Evolutionary conservation across 352 stramenopile species (phyloP), one percentile per base, ranked within the genome.

Genomic region (Globisporangium viniferum): DNA sequence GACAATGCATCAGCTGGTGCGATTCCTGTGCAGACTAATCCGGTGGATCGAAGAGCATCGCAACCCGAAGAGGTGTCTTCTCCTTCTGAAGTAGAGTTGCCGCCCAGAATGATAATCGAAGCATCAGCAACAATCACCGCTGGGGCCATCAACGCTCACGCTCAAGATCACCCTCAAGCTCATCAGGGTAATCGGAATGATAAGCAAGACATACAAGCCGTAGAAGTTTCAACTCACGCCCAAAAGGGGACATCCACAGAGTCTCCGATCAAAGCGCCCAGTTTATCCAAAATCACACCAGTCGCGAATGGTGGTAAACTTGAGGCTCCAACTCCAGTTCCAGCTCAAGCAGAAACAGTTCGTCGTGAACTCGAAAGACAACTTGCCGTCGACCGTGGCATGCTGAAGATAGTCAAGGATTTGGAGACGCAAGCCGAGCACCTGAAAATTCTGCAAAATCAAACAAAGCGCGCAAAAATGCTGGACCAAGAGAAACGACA

Each of bases 341-440:
- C 6, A 27, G 1, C 4, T 18, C 2, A 29, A 7, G 27, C 29
- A 27, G 12, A 46, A 5, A 20, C 6, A 15, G 2, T 29, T 6
- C 12, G 18, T 20, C 51, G 18, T 27, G 55, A 15, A 31, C 1
- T 31, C 20, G 33, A 51, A 14, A 48, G 20, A 22, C 48, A 36
- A 33, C 48, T 10, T 0, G 31, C 18, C 5, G 49, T 18, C 20
- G 4, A 41, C 8, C 12, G 18, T 2, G 49, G 44, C 5, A 15
- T 60, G 12, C 33, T 44, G 5, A 22, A 14, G 3, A 31, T 62
- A 12, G 36, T 59, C 18, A 12, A 20, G 24, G 24, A 29, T 29
- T 36, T 62, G 8, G 53, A 68, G 20, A 68, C 9, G 53, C 53
- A 68, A 5, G 27, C 53, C n/a, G 36, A 48, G 36, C 36, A 44